Evolutionary conservation across 768 basidiomycete genomes (phyloP), one percentile per base, ranked within the genome.

Genomic region (Stropharia rugosoannulata): DNA sequence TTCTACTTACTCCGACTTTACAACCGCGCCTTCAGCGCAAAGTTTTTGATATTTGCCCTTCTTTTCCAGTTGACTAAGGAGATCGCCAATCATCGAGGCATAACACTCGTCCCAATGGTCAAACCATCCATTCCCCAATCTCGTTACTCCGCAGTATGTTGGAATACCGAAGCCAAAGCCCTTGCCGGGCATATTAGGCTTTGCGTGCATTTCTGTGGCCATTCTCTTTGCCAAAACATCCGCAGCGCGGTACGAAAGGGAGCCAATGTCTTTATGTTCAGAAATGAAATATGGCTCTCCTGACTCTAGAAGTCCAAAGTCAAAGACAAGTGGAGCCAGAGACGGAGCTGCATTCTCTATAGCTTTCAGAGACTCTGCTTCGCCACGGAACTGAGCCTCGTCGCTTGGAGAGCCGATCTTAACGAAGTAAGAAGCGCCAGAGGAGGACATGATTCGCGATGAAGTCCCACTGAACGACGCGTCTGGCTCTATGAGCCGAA

Each of bases 91-190:
- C 77, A 89, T 79, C 12, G 75, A 73, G 64, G 75, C 75, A 65
- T 79, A 92, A 61, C 89, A 90, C 55, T 79, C 73, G 48, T 85
- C 82, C 90, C 90, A 93, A 1, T 75, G 83, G 16, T 80, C 71
- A 62, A 78, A 85, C 87, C 88, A 89, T 5, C 89, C 89, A 60
- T 90, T 90, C 40, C 78, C 74, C 54, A 88, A 75, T 45, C 82
- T 78, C 1, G 90, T 92, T 4, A 76, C 76, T 5, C 90, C 90
- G 58, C 90, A 93, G 64, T 83, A 91, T 4, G 90, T 92, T 1
- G 90, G 87, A 15, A 89, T 78, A 5, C 72, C 70, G 64, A 91
- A 92, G 3, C 90, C 90, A 66, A 83, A 90, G 13, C 57, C 57
- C 27, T 59, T 39, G 0, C 83, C 84, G 2, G 77, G 68, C 4